Evolutionary conservation across 805 yeast species (phyloP).

Genomic region (Starmerella powellii): DNA sequence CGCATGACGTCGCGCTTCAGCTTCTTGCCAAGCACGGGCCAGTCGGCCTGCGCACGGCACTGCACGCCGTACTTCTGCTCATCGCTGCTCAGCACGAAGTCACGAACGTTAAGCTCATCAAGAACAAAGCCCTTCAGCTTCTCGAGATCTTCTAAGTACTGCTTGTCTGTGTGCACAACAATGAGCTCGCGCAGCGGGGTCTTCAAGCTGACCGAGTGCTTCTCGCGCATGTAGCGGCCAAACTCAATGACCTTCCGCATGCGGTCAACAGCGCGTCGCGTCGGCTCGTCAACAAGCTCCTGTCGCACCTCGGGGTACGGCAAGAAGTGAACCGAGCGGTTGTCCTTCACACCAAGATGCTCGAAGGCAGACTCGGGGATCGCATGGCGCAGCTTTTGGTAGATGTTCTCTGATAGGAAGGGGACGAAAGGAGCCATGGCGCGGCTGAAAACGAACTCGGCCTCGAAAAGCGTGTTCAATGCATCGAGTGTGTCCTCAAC

Average conservation of each 20-base stretch:
- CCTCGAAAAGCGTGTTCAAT: slow-evolving; percentile 82
- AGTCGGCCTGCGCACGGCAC: slow-evolving; percentile 91
- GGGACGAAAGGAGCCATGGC: slow-evolving; percentile 99
- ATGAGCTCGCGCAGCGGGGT: slow-evolving; percentile 85
- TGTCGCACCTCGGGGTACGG: slow-evolving; percentile 75
- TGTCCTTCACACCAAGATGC: slow-evolving; percentile 32
- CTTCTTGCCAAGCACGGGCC: slow-evolving; percentile 98
- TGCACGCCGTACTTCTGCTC: slow-evolving; percentile 86
- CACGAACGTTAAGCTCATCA: slow-evolving; percentile 90
- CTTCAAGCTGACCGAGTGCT: slow-evolving; percentile 84
- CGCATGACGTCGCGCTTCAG: slow-evolving; percentile 84
- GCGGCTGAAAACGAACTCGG: slow-evolving; percentile 72
- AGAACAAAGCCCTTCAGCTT: slow-evolving; percentile 64
- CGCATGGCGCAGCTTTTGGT: slow-evolving; percentile 53
- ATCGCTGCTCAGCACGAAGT: slow-evolving; percentile 73
- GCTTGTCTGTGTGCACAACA: slow-evolving; percentile 66
- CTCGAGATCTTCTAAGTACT: slow-evolving; percentile 65
- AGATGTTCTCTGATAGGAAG: slow-evolving; percentile 80
- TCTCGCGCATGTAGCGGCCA: slow-evolving; percentile 94
- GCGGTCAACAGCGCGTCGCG: slow-evolving; percentile 79
- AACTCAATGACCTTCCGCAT: slow-evolving; percentile 96
- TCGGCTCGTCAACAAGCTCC: slow-evolving; percentile 67
- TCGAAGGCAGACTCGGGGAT: slow-evolving; percentile 31
- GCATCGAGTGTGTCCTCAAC: slow-evolving; percentile 73
- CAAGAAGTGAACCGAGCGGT: slow-evolving; percentile 85